These are phyloP conservation scores for Neurospora sp. DNA, from an alignment of 495 filamentous ascomycete genomes.

Conservation along the genomic window DNA sequence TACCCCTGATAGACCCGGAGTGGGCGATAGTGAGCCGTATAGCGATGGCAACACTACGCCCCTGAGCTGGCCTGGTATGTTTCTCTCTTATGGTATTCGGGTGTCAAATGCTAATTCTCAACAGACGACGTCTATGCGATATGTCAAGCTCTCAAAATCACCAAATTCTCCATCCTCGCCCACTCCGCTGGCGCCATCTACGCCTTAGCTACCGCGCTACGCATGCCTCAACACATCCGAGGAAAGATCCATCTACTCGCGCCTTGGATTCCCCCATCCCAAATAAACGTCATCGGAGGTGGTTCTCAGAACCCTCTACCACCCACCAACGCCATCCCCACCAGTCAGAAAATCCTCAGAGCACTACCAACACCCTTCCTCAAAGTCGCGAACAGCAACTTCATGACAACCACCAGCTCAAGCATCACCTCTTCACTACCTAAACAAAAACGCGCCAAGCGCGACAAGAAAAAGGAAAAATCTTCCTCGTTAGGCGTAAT, in stretches of 20 bases:
- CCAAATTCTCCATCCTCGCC: slow-evolving; percentile 94
- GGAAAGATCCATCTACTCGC: slow-evolving; percentile 92
- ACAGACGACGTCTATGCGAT: slow-evolving; percentile 91
- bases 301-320: slow-evolving; percentile 52
- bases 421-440: slow-evolving; percentile 75
- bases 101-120: slow-evolving; percentile 2
- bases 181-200: slow-evolving; percentile 97
- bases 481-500: not conserved
- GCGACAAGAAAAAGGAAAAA: slow-evolving; percentile 39
- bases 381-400: slow-evolving; percentile 87
- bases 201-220: slow-evolving; percentile 86
- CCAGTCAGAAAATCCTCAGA: slow-evolving; percentile 81
- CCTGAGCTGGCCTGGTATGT: slow-evolving; percentile 85
- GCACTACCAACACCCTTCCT: slow-evolving; percentile 85
- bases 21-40: slow-evolving; percentile 84
- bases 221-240: slow-evolving; percentile 92
- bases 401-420: slow-evolving; percentile 80
- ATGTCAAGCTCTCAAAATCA: slow-evolving; percentile 85
- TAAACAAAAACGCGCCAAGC: slow-evolving; percentile 44
- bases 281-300: slow-evolving; percentile 75
- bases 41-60: slow-evolving; percentile 71
- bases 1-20: slow-evolving; percentile 87
- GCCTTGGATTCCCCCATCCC: slow-evolving; percentile 97
- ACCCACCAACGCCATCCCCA: slow-evolving; percentile 76
- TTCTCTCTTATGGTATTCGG: slow-evolving; percentile 10